Percentiles rank a stretch among this genome's conserved stretches.
These are phyloP conservation scores for Diaporthe aspalathi DNA, from an alignment of 2,329 filamentous ascomycete genomes.

Conservation along the genomic window DNA sequence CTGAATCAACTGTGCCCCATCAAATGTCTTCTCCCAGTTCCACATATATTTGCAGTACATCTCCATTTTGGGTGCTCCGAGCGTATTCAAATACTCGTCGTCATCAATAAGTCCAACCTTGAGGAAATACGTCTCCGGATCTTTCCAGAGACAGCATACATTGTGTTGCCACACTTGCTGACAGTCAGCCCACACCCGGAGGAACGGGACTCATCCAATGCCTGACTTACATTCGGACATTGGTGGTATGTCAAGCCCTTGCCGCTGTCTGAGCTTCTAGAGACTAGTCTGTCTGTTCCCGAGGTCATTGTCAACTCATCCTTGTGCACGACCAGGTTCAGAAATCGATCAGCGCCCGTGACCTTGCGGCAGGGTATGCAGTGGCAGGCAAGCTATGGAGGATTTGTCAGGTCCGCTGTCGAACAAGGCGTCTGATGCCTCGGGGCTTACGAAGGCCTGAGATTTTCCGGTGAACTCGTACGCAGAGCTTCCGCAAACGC, in stretches of 20 bases:
- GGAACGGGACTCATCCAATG: neutral
- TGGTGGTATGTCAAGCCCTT: conserved; percentile 27
- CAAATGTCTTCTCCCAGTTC: conserved; percentile 31
- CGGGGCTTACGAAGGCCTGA: conserved; percentile 8
- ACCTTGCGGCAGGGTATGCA: conserved; percentile 35
- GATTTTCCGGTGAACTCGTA: conserved; percentile 34
- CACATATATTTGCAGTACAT: conserved; percentile 26
- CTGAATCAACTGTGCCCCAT: conserved; percentile 5
- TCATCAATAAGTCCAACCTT: conserved; percentile 35
- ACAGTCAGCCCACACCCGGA: neutral
- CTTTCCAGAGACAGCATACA: conserved; percentile 6
- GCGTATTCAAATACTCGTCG: conserved; percentile 6
- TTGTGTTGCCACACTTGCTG: conserved; percentile 29
- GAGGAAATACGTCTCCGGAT: neutral
- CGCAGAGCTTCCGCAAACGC: conserved; percentile 27
- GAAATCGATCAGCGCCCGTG: conserved; percentile 28
- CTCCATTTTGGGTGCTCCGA: conserved; percentile 26
- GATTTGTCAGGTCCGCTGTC: neutral
- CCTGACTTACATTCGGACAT: conserved; percentile 21
- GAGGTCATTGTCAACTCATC: conserved; percentile 20
- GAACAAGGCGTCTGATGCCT: neutral
- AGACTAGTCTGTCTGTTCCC: conserved; percentile 24
- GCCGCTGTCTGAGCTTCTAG: conserved; percentile 32
- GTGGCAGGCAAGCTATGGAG: conserved; percentile 22
- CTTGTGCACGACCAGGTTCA: conserved; percentile 29